A percentile compares a stretch with the other conserved stretches of the same genome.
phyloP scores from a whole-genome alignment of 768 basidiomycete genomes.

The Boletus subparvulus region DNA sequence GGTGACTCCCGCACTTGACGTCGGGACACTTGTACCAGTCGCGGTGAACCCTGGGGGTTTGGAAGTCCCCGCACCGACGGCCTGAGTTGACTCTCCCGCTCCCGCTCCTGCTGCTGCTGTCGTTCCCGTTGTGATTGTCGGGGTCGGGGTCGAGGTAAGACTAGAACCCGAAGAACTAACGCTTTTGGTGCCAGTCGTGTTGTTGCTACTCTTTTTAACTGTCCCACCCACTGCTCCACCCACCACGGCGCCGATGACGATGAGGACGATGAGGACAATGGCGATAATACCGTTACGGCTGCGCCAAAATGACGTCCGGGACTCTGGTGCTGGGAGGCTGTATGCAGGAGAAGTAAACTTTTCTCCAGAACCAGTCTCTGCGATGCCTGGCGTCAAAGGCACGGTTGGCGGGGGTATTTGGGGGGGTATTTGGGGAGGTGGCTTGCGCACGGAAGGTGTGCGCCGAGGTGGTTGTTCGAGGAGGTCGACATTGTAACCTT shows the following conservation, averaged over 20 bases:
- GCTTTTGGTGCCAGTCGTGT: not conserved
- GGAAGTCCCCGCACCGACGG: no score
- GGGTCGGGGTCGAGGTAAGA: not conserved
- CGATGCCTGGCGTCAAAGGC: slow-evolving; percentile 4
- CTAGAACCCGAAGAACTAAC: not conserved
- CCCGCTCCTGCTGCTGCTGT: no score
- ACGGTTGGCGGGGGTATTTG: slow-evolving; percentile 10
- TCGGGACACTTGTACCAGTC: no score
- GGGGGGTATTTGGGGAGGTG: slow-evolving; percentile 15
- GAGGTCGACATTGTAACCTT: slow-evolving; percentile 55
- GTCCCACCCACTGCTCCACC: slow-evolving; percentile 62
- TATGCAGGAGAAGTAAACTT: slow-evolving; percentile 3
- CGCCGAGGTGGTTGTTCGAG: slow-evolving; percentile 31
- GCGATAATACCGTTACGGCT: slow-evolving; percentile 44
- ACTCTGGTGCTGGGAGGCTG: not conserved
- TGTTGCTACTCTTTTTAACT: slow-evolving; percentile 26
- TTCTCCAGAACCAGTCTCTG: slow-evolving; percentile 16
- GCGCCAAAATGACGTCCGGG: slow-evolving; percentile 46
- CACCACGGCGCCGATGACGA: slow-evolving; percentile 51
- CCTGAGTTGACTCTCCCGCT: no score
- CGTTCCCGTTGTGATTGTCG: no score
- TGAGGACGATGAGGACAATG: slow-evolving; percentile 37
- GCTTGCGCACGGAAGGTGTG: slow-evolving; percentile 17
- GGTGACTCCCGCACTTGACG: no score
- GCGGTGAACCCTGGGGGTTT: no score